Percentiles rank a stretch among this genome's conserved stretches.
Evolutionary conservation across 805 yeast genomes (phyloP).

Genomic region (Suhomyces tanzawaensis): DNA sequence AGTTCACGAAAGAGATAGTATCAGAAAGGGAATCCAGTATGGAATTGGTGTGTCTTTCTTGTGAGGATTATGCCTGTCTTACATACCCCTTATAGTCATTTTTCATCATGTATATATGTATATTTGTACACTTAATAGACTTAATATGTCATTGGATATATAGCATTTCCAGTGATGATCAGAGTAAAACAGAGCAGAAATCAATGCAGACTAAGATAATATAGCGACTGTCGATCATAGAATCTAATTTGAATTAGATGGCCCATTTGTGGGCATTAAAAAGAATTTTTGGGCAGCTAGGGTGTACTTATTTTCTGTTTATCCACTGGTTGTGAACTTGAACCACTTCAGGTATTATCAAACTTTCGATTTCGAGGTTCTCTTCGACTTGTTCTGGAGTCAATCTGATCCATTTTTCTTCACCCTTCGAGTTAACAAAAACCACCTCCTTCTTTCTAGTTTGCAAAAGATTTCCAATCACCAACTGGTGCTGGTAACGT

Average conservation of each 20-base stretch:
- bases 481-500: slow-evolving; percentile 88
- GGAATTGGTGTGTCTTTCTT: slow-evolving; percentile 60
- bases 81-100: no score
- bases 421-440: slow-evolving; percentile 59
- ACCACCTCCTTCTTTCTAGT: slow-evolving; percentile 86
- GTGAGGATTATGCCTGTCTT: no score
- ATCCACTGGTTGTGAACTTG: slow-evolving; percentile 66
- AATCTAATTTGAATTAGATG: background rate
- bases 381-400: slow-evolving; percentile 36
- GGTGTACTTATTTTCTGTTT: slow-evolving; percentile 8
- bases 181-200: no score
- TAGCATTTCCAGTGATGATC: no score
- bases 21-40: slow-evolving; percentile 54
- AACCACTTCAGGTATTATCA: slow-evolving; percentile 77
- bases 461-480: slow-evolving; percentile 88
- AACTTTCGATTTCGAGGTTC: slow-evolving; percentile 67
- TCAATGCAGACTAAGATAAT: no score
- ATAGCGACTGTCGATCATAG: no score
- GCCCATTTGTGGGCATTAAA: no score
- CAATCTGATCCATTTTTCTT: slow-evolving; percentile 51
- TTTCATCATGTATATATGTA: no score
- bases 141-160: no score
- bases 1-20: slow-evolving; percentile 43
- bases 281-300: no score
- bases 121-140: no score